Conservation (phyloP, 208 protist species). For the Zelonia costaricensis region DNA sequence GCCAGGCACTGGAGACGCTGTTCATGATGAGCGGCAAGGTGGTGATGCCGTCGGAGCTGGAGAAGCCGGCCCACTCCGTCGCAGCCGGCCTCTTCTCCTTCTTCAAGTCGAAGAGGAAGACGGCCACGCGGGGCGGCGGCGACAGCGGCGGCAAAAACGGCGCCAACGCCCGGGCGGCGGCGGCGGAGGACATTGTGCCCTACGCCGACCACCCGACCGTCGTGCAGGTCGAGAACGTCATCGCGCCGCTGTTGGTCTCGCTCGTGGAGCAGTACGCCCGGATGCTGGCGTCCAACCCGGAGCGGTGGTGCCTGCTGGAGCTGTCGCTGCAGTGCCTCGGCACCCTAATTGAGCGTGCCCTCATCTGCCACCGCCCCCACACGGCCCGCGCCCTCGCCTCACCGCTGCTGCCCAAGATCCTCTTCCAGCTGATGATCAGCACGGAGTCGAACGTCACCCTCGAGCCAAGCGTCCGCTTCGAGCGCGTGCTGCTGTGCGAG, state of each 20-base stretch:
- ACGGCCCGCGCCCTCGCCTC: conserved; percentile 65
- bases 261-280: conserved; percentile 61
- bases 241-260: conserved; percentile 68
- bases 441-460: conserved; percentile 67
- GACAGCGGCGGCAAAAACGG: conserved; percentile 5
- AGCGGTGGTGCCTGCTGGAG: conserved; percentile 79
- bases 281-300: conserved; percentile 46
- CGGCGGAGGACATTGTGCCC: conserved; percentile 23
- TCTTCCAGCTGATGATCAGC: conserved; percentile 66
- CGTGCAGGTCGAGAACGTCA: conserved; percentile 64
- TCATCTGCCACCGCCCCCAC: conserved; percentile 68
- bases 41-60: conserved; percentile 66
- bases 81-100: conserved; percentile 36
- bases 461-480: conserved; percentile 52
- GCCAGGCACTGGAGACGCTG: conserved; percentile 75
- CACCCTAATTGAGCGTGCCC: conserved; percentile 68
- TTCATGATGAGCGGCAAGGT: conserved; percentile 75
- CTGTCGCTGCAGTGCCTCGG: conserved; percentile 71
- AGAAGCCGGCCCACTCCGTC: conserved; percentile 30
- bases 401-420: conserved; percentile 39
- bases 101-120: conserved; percentile 50
- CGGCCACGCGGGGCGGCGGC: background rate
- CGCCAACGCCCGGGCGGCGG: background rate
- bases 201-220: conserved; percentile 62
- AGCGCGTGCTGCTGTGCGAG: conserved; percentile 77